Evolutionary conservation across 2,329 filamentous ascomycete species (phyloP).

Genomic region (Alternaria ethzedia): DNA sequence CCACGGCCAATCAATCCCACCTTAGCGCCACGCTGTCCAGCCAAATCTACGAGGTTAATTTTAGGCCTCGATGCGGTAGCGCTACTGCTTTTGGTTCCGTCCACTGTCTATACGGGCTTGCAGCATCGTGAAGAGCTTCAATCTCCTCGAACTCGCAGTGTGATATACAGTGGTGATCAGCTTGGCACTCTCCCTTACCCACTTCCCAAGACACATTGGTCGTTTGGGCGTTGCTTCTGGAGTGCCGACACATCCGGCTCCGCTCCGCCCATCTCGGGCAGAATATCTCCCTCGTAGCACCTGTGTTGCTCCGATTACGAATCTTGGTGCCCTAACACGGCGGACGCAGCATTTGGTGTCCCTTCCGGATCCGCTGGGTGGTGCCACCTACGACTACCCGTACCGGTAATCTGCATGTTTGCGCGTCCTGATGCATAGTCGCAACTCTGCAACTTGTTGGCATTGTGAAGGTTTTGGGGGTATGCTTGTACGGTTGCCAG

Average conservation of each 20-base stretch:
- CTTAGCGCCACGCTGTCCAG: slow-evolving; percentile 4
- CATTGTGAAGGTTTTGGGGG: background rate
- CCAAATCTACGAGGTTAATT: slow-evolving; percentile 8
- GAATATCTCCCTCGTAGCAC: background rate
- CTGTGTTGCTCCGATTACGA: background rate
- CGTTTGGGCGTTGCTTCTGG: slow-evolving; percentile 1
- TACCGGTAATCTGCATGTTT: background rate
- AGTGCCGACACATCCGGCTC: slow-evolving; percentile 12
- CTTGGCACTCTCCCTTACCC: background rate
- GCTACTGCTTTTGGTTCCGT: slow-evolving; percentile 10
- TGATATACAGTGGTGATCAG: background rate
- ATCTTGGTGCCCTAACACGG: background rate
- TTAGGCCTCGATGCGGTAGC: slow-evolving; percentile 7
- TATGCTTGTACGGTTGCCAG: background rate
- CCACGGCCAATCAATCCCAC: slow-evolving; percentile 4
- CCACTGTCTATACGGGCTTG: background rate
- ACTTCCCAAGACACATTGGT: background rate
- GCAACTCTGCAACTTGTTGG: background rate
- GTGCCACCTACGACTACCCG: background rate
- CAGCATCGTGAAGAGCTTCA: background rate
- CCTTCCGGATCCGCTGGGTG: background rate
- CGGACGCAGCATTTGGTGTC: background rate
- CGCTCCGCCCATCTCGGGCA: slow-evolving; percentile 3
- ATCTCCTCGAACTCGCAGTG: background rate
- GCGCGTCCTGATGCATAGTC: background rate